Evolutionary conservation across 306 rosid genomes (phyloP).

Genomic region (Sesbania bispinosa): DNA sequence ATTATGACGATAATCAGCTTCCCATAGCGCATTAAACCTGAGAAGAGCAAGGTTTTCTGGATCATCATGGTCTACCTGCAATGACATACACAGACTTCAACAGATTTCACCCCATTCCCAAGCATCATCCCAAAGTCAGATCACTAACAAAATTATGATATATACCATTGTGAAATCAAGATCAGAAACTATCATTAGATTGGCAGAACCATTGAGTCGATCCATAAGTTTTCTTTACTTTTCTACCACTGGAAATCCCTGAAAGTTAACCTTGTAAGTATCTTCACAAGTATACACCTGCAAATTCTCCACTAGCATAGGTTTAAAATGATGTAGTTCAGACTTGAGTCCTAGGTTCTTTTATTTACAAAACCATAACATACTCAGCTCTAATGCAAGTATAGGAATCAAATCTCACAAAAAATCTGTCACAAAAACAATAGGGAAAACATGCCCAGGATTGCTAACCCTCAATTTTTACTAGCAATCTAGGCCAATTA

Average conservation of each 20-base stretch:
- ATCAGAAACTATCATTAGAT: slow-evolving; percentile 82
- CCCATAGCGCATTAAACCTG: slow-evolving; percentile 80
- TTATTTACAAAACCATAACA: background rate
- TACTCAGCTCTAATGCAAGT: background rate
- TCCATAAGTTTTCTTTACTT: slow-evolving; percentile 39
- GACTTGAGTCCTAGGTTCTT: background rate
- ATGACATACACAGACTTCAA: slow-evolving; percentile 3
- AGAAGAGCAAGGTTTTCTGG: slow-evolving; percentile 54
- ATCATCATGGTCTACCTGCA: slow-evolving; percentile 82
- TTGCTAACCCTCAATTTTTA: background rate
- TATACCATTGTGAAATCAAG: slow-evolving; percentile 82
- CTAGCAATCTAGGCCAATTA: background rate
- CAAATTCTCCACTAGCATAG: slow-evolving; percentile 4
- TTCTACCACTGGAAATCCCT: background rate
- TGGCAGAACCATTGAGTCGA: slow-evolving; percentile 49
- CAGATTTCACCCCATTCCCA: background rate
- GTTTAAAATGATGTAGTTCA: background rate
- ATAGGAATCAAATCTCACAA: background rate
- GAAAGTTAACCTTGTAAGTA: background rate
- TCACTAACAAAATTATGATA: slow-evolving; percentile 8
- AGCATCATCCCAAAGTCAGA: background rate
- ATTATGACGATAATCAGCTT: slow-evolving; percentile 67
- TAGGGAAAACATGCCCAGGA: background rate
- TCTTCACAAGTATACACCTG: background rate
- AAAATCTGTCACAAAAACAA: background rate